Percentiles rank a stretch among this genome's conserved stretches.
phyloP scores from a whole-genome alignment of 2,329 filamentous ascomycete species.

The Coniochaeta sp. region DNA sequence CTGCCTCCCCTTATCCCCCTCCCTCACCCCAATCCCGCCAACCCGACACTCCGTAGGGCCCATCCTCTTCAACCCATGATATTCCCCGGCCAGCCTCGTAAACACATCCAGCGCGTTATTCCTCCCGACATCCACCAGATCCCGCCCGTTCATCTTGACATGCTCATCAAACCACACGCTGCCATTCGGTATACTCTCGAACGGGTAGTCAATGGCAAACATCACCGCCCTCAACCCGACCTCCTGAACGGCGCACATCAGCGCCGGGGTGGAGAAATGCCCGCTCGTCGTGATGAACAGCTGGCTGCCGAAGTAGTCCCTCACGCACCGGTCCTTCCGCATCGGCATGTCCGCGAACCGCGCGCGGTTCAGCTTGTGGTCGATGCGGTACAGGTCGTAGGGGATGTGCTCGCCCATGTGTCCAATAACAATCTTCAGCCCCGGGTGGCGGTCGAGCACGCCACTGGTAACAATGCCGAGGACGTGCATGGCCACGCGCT shows the following conservation, averaged over 20 bases:
- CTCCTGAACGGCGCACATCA: slow-evolving; percentile 16
- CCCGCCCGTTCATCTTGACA: slow-evolving; percentile 10
- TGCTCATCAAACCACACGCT: slow-evolving; percentile 18
- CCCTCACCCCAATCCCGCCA: slow-evolving; percentile 12
- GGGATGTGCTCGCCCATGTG: slow-evolving; percentile 30
- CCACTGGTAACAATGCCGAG: slow-evolving; percentile 26
- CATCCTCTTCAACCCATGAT: slow-evolving; percentile 11
- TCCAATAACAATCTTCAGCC: slow-evolving; percentile 30
- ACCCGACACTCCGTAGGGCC: slow-evolving; percentile 11
- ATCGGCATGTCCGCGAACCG: slow-evolving; percentile 14
- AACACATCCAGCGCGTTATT: slow-evolving; percentile 16
- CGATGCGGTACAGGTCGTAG: slow-evolving; percentile 17
- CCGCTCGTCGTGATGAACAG: slow-evolving; percentile 18
- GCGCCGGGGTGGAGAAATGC: slow-evolving; percentile 18
- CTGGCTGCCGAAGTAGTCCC: slow-evolving; percentile 16
- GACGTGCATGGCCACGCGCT: slow-evolving; percentile 26
- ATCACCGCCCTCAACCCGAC: slow-evolving; percentile 14
- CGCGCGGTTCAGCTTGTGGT: slow-evolving; percentile 17
- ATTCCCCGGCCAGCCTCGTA: slow-evolving; percentile 7
- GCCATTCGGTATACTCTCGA: slow-evolving; percentile 17
- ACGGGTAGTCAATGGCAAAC: slow-evolving; percentile 18
- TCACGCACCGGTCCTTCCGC: slow-evolving; percentile 13
- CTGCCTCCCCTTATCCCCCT: slow-evolving; percentile 3
- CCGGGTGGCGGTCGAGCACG: slow-evolving; percentile 27
- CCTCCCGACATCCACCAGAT: slow-evolving; percentile 15